Base-by-base conservation (phyloP, 2,329 filamentous ascomycete genomes). In the Colletotrichum sojae region DNA sequence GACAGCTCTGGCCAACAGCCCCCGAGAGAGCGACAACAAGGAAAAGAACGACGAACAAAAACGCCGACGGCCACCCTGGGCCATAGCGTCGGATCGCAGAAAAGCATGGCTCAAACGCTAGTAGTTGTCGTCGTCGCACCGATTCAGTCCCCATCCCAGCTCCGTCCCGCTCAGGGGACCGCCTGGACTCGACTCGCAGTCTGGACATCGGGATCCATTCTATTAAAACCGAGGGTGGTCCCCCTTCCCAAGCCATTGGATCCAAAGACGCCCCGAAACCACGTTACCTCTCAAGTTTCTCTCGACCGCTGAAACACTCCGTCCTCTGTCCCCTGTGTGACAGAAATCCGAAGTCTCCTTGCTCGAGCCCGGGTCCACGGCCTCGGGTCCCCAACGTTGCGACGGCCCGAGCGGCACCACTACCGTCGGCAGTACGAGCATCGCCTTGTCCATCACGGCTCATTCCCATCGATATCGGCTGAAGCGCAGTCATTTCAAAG, bases 61-160 rank as follows among this genome's bases (percentile, higher is more conserved):
- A 36, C 20, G 27, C 48, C 46, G 56, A 56, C 25, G 59, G 36
- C 58, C 54, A 52, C 45, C 63, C 63, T 20, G 60, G 63, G 16
- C 56, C 64, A 53, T 69, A 25, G 62, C 55, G 51, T 66, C 45
- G 62, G 45, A 69, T 39, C 5, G 27, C 25, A 40, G 6, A 56
- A 56, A 61, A 56, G 43, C 56, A 52, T 56, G 55, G 48, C 13
- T 62, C 55, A 43, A 40, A 27, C 67, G 67, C 67, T 69, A 69
- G 22, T 25, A 25, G 63, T 48, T 18, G 51, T 45, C 56, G 20
- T 67, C 62, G 55, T 56, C 56, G 62, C 49, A 67, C 52, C 56
- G 36, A 69, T 56, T 46, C 56, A 67, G 62, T 40, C 18, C 48
- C 62, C 49, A 61, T 66, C 56, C 67, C 45, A 52, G 55, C 22